These are phyloP conservation scores for Ploettnerulaceae sp. DNA, from an alignment of 2,329 filamentous ascomycete species.

Conservation along the genomic window DNA sequence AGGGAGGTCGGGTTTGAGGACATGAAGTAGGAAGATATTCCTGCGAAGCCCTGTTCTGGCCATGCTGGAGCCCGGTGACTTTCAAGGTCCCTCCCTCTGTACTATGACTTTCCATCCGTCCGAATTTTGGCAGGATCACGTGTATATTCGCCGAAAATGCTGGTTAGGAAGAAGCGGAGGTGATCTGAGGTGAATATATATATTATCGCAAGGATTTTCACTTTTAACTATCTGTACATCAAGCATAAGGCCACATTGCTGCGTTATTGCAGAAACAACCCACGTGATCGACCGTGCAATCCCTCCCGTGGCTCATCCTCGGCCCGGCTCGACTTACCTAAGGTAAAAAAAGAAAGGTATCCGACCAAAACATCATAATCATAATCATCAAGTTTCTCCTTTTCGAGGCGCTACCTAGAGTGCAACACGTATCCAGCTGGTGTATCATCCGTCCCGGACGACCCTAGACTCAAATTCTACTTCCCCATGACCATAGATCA, in stretches of 20 bases:
- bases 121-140: neutral
- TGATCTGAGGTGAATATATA: too few species aligned
- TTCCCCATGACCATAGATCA: too few species aligned
- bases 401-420: neutral
- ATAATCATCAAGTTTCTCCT: neutral
- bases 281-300: too few species aligned
- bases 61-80: constrained; percentile 5
- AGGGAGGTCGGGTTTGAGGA: neutral
- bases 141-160: neutral
- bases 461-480: too few species aligned
- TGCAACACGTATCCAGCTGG: neutral
- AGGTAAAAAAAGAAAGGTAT: too few species aligned
- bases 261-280: too few species aligned
- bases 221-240: too few species aligned
- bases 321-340: neutral
- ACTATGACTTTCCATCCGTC: constrained; percentile 8
- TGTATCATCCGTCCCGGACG: neutral
- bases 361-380: too few species aligned
- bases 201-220: too few species aligned
- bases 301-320: neutral
- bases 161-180: too few species aligned
- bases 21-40: neutral
- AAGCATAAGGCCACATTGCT: too few species aligned
- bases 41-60: neutral
- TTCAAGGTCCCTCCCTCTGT: neutral